Percentiles rank a stretch among this genome's conserved stretches.
phyloP scores from a whole-genome alignment of 2,329 filamentous ascomycete genomes.

The Diaporthe sp. region DNA sequence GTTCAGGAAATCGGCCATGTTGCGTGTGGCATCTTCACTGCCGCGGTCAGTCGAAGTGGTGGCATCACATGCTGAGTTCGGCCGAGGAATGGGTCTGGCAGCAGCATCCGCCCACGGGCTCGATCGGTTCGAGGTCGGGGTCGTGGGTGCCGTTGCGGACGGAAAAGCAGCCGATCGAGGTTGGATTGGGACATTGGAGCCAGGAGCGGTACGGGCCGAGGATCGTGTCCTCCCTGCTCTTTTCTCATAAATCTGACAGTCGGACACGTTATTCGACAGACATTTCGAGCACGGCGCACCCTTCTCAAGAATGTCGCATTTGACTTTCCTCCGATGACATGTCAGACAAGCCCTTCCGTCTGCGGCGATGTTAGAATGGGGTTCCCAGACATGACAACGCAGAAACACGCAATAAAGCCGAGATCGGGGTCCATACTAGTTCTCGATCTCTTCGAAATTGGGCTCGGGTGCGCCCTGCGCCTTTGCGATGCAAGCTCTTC shows the following conservation, averaged over 20 bases:
- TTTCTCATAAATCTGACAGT: slow-evolving; percentile 3
- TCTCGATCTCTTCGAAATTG: not conserved
- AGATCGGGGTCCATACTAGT: slow-evolving; percentile 17
- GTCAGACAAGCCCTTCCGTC: not conserved
- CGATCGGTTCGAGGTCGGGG: not conserved
- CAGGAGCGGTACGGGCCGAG: not conserved
- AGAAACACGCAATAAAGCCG: not conserved
- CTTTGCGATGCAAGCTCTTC: not conserved
- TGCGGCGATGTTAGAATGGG: not conserved
- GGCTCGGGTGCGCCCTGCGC: not conserved
- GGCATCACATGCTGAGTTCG: slow-evolving; percentile 1
- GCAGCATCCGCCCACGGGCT: not conserved
- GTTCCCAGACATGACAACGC: not conserved
- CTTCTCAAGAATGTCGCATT: not conserved
- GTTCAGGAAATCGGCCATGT: slow-evolving; percentile 9
- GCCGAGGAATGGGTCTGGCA: not conserved
- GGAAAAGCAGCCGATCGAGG: not conserved
- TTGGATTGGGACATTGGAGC: not conserved
- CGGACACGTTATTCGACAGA: not conserved
- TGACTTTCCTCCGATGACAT: slow-evolving; percentile 1
- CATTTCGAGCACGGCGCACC: slow-evolving; percentile 6
- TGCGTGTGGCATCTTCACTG: slow-evolving; percentile 1
- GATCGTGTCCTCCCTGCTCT: not conserved
- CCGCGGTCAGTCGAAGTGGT: not conserved
- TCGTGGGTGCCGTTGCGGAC: slow-evolving; percentile 4